Evolutionary conservation across 345 rosid genomes (phyloP).

Genomic region (Capsella bursapastoris): DNA sequence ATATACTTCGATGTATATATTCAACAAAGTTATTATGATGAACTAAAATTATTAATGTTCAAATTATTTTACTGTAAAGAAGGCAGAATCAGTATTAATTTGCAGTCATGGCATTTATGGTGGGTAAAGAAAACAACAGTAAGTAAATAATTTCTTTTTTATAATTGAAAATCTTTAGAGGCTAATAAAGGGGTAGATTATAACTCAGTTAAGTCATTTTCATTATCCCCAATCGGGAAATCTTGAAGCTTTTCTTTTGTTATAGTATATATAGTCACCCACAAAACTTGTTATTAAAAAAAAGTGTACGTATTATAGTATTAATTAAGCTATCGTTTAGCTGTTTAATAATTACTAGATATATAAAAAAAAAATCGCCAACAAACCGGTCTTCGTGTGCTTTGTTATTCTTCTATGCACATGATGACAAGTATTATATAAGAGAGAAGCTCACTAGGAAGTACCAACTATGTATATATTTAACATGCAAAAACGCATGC

Average conservation of each 20-base stretch:
- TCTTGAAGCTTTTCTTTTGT: not conserved
- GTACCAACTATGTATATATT: slow-evolving; percentile 9
- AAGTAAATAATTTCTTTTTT: not conserved
- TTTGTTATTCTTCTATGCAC: slow-evolving; percentile 32
- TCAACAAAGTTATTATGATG: too few species aligned
- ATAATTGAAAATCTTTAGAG: not conserved
- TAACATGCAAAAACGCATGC: slow-evolving; percentile 32
- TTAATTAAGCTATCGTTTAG: not conserved
- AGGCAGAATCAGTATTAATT: too few species aligned
- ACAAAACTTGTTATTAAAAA: slow-evolving; percentile 19
- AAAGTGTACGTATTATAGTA: not conserved
- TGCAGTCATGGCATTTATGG: not conserved
- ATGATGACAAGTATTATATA: slow-evolving; percentile 29
- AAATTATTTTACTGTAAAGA: too few species aligned
- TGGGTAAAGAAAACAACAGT: not conserved
- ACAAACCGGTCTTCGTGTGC: slow-evolving; percentile 26
- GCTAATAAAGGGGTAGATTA: not conserved
- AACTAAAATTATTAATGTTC: too few species aligned
- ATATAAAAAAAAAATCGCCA: slow-evolving; percentile 1
- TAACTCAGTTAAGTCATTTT: slow-evolving; percentile 14
- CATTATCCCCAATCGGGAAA: slow-evolving; percentile 29
- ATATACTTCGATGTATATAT: too few species aligned
- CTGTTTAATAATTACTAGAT: not conserved
- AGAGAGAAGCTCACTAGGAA: slow-evolving; percentile 15
- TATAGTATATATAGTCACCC: slow-evolving; percentile 8